Percentiles rank a stretch among this genome's conserved stretches.
Evolutionary conservation across 495 filamentous ascomycete genomes (phyloP).

Genomic region (Penicillium coffeae): DNA sequence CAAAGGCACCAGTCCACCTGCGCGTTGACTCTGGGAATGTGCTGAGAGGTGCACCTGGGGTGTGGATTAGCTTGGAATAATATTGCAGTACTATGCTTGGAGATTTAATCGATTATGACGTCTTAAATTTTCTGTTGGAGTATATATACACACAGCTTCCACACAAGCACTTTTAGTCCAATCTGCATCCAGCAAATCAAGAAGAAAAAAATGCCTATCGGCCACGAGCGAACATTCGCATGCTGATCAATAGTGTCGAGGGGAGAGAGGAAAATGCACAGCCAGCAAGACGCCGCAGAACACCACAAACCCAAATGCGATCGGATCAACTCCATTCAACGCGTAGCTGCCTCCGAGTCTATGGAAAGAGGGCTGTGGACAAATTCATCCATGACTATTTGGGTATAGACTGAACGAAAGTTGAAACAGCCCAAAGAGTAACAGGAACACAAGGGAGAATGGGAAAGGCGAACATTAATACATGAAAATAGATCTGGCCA

Average conservation of each 20-base stretch:
- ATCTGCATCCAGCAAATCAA: not conserved
- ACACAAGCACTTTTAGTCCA: not conserved
- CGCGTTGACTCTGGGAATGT: too few species aligned
- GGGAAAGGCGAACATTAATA: constrained; percentile 26
- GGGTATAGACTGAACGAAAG: constrained; percentile 3
- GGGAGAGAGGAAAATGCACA: constrained; percentile 34
- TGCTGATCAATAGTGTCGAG: constrained; percentile 32
- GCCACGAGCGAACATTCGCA: constrained; percentile 8
- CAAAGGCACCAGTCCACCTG: too few species aligned
- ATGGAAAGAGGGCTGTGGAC: constrained; percentile 13
- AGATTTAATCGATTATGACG: not conserved
- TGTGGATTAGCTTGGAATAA: too few species aligned
- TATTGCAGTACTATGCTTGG: too few species aligned
- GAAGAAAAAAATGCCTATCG: not conserved
- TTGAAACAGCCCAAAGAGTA: constrained; percentile 6
- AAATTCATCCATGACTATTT: not conserved
- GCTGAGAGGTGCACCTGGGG: too few species aligned
- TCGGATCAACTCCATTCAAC: constrained; percentile 21
- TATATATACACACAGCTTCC: not conserved
- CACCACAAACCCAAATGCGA: constrained; percentile 27
- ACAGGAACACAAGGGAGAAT: constrained; percentile 13
- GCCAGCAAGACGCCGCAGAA: constrained; percentile 27
- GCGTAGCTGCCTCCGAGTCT: constrained; percentile 18
- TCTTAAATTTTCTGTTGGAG: not conserved
- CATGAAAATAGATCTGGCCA: constrained; percentile 17